phyloP scores from a whole-genome alignment of 441 rosid species.

The Pelargonium exstipulatum region DNA sequence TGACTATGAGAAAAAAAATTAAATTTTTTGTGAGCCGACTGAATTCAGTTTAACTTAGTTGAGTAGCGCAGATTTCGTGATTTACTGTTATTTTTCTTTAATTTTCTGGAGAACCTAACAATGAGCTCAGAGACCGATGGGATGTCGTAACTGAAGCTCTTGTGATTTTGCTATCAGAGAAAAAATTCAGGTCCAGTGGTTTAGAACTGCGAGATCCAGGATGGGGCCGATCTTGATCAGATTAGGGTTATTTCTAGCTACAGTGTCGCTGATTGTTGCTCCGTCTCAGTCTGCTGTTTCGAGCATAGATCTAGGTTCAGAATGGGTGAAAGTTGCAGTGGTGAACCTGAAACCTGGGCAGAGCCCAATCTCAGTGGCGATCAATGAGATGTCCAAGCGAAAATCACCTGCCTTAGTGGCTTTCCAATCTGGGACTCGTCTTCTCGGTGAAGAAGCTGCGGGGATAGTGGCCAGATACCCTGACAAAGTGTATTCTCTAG shows the following conservation, averaged over 20 bases:
- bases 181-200: slow-evolving; percentile 10
- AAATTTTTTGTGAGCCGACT: background rate
- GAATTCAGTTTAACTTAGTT: background rate
- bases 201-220: slow-evolving; percentile 13
- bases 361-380: slow-evolving; percentile 80
- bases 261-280: slow-evolving; percentile 26
- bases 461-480: slow-evolving; percentile 87
- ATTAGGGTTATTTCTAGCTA: slow-evolving; percentile 36
- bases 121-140: background rate
- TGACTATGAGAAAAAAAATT: background rate
- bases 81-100: background rate
- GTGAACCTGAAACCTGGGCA: slow-evolving; percentile 88
- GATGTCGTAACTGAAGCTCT: slow-evolving; percentile 16
- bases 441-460: slow-evolving; percentile 88
- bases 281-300: slow-evolving; percentile 72
- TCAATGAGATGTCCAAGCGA: slow-evolving; percentile 96
- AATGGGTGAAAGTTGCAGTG: slow-evolving; percentile 84
- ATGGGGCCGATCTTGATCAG: slow-evolving; percentile 34
- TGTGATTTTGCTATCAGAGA: slow-evolving; percentile 14
- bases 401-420: slow-evolving; percentile 85
- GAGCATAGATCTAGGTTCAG: slow-evolving; percentile 93
- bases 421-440: slow-evolving; percentile 64
- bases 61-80: background rate
- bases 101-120: slow-evolving; percentile 9
- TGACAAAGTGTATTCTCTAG: slow-evolving; percentile 61